Evolutionary conservation across 345 rosid species (phyloP).

Genomic region (Eutrema yunnanense): DNA sequence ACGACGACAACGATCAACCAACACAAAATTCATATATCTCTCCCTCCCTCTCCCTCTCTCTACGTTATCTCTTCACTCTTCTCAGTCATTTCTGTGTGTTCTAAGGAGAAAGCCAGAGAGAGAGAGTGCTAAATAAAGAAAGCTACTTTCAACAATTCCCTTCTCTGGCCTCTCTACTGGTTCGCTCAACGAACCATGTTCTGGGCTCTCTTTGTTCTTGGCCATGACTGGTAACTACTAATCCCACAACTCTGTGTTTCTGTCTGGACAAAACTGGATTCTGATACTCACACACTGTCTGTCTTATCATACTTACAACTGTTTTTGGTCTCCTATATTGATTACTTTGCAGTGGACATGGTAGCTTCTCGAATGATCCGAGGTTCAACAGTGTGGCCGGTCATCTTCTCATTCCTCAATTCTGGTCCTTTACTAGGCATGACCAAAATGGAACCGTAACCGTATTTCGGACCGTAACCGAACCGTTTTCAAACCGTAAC

Average conservation of each 20-base stretch:
- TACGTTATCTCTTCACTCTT: conserved; percentile 1
- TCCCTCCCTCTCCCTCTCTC: not conserved
- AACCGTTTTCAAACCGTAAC: no score
- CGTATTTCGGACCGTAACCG: no score
- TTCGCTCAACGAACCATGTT: conserved; percentile 98
- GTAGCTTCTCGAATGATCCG: conserved; percentile 68
- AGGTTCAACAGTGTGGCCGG: conserved; percentile 66
- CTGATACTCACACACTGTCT: no score
- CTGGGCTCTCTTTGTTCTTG: conserved; percentile 97
- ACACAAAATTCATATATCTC: not conserved
- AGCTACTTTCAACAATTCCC: no score
- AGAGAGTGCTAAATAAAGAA: not conserved
- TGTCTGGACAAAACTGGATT: conserved; percentile 81
- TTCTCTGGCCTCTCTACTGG: no score
- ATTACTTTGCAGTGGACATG: conserved; percentile 59
- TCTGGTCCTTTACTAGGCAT: conserved; percentile 81
- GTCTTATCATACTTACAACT: not conserved
- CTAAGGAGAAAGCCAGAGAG: not conserved
- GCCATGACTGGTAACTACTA: conserved; percentile 74
- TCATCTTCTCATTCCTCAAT: conserved; percentile 81
- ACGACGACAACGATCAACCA: conserved; percentile 12
- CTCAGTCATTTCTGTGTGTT: not conserved
- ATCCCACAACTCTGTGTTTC: conserved; percentile 11
- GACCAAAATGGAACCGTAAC: no score
- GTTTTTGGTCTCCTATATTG: not conserved